These are phyloP conservation scores for Fusarium sp. DNA, from an alignment of 2,329 filamentous ascomycete genomes.

Conservation along the genomic window DNA sequence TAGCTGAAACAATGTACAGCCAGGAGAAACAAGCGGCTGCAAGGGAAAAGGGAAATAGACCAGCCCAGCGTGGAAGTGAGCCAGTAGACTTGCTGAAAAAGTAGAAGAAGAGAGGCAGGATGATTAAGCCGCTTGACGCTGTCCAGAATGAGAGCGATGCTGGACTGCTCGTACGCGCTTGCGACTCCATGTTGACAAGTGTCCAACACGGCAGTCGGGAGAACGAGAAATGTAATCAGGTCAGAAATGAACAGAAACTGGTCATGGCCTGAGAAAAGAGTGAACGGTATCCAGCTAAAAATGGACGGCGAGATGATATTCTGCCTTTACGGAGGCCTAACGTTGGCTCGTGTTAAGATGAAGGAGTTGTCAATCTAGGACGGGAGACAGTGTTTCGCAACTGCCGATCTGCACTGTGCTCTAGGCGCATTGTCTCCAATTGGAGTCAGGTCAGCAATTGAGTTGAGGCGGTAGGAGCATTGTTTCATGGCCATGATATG, in stretches of 20 bases:
- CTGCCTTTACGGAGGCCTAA: constrained; percentile 6
- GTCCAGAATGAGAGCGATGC: constrained; percentile 33
- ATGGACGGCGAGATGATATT: background rate
- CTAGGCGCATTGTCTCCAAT: background rate
- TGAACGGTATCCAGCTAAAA: background rate
- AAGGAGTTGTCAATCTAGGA: constrained; percentile 24
- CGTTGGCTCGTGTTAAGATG: constrained; percentile 28
- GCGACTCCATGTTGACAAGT: constrained; percentile 48
- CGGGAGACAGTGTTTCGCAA: constrained; percentile 28
- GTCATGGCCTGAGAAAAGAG: background rate
- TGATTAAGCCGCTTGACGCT: constrained; percentile 26
- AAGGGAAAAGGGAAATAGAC: constrained; percentile 38
- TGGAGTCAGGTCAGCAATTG: constrained; percentile 3
- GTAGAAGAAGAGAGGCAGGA: constrained; percentile 32
- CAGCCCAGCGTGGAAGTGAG: background rate
- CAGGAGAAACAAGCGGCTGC: constrained; percentile 39
- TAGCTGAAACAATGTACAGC: constrained; percentile 45
- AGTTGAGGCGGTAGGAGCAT: background rate
- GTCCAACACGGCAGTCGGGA: constrained; percentile 29
- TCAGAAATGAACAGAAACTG: background rate
- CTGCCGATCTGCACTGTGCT: constrained; percentile 36
- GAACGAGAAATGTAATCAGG: background rate
- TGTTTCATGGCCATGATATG: background rate
- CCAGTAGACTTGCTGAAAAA: constrained; percentile 11
- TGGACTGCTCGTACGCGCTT: background rate